Evolutionary conservation across 495 filamentous ascomycete species (phyloP).

Genomic region (Aspergillus kassunensis): DNA sequence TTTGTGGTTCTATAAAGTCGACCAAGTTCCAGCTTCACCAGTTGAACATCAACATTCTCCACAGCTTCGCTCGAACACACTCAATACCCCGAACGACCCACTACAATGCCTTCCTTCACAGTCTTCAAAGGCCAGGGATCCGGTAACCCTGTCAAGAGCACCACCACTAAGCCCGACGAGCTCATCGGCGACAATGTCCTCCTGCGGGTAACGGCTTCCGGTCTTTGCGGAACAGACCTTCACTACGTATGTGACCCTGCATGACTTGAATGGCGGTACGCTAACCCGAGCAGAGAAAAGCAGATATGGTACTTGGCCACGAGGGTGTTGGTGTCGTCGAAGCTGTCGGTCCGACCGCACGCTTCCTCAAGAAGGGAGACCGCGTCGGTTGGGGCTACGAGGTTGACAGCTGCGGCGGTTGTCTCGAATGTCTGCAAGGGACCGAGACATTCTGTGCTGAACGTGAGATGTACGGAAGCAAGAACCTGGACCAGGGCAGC

Average conservation of each 20-base stretch:
- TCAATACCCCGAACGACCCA: not conserved
- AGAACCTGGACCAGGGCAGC: conserved; percentile 10
- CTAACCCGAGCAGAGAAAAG: not conserved
- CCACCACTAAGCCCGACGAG: conserved; percentile 11
- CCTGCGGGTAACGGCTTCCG: conserved; percentile 15
- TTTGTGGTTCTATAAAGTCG: too few relatives aligned
- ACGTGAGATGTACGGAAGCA: conserved; percentile 1
- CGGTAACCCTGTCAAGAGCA: conserved; percentile 9
- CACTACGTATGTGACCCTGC: conserved; percentile 9
- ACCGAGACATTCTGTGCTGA: conserved; percentile 8
- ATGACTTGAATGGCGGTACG: not conserved
- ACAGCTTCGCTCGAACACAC: not conserved
- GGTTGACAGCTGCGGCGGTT: conserved; percentile 14
- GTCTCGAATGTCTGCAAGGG: conserved; percentile 9
- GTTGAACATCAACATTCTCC: not conserved
- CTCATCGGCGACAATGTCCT: conserved; percentile 14
- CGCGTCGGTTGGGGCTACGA: conserved; percentile 21
- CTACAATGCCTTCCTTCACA: conserved; percentile 13
- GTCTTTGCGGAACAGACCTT: conserved; percentile 19
- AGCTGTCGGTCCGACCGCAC: conserved; percentile 3
- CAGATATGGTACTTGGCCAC: conserved; percentile 17
- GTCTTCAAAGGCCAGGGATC: conserved; percentile 15
- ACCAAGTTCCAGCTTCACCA: too few relatives aligned
- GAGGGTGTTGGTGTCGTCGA: conserved; percentile 20
- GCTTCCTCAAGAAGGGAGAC: conserved; percentile 13